Conservation (phyloP, 352 stramenopile species). For the Thraustochytrium striatum region DNA sequence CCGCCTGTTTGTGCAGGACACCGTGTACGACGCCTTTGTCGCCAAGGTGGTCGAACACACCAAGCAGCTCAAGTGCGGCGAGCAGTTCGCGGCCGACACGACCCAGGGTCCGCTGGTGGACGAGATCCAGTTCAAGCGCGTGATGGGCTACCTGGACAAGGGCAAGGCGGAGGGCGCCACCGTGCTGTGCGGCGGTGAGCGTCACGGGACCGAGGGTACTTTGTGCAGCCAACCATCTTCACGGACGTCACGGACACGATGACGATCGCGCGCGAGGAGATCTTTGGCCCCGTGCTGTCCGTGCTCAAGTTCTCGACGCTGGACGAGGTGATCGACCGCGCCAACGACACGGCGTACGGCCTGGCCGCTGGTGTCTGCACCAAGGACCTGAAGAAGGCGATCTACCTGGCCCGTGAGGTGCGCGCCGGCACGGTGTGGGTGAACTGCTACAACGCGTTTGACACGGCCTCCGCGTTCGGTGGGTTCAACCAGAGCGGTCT, state of each 20-base stretch:
- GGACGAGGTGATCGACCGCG: constrained; percentile 74
- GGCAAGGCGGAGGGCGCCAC: constrained; percentile 61
- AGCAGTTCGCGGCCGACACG: constrained; percentile 66
- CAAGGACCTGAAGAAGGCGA: constrained; percentile 55
- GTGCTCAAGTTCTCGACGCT: constrained; percentile 81
- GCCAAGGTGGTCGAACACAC: constrained; percentile 61
- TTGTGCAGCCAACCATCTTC: constrained; percentile 58
- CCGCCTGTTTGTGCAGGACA: constrained; percentile 79
- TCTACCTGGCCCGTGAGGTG: constrained; percentile 57
- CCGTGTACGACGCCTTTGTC: constrained; percentile 79
- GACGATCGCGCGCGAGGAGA: constrained; percentile 81
- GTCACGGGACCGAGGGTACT: constrained; percentile 56
- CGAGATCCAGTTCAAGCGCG: constrained; percentile 57
- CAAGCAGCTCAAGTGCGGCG: constrained; percentile 62
- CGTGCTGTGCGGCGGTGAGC: constrained; percentile 48
- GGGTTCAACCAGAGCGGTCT: constrained; percentile 77
- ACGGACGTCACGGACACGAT: constrained; percentile 65
- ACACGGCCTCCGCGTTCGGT: constrained; percentile 65
- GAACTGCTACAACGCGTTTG: constrained; percentile 79
- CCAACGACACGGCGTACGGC: constrained; percentile 78
- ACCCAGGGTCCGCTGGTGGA: constrained; percentile 67
- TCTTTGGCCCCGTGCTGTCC: constrained; percentile 82
- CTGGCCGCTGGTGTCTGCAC: constrained; percentile 70
- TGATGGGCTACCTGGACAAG: constrained; percentile 66
- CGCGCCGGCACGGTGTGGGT: constrained; percentile 62